These are phyloP conservation scores for Cantharellus anzutake DNA, from an alignment of 768 basidiomycete genomes.

Conservation along the genomic window DNA sequence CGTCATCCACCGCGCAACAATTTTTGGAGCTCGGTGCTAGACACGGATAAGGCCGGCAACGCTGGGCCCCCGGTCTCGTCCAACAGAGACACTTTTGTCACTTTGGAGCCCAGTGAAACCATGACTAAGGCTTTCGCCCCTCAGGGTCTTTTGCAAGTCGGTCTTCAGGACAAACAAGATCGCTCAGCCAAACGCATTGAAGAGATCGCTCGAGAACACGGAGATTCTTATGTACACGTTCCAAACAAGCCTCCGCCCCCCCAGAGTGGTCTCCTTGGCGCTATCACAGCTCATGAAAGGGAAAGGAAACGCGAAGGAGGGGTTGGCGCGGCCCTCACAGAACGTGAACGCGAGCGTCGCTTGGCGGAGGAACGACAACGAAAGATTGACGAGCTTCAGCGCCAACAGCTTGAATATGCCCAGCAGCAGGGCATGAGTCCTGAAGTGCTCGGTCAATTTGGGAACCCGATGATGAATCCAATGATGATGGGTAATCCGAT, in stretches of 20 bases:
- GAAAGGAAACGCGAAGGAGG: constrained; percentile 91
- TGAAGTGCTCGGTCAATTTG: constrained; percentile 1
- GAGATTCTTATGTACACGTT: constrained; percentile 88
- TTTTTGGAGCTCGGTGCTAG: constrained; percentile 82
- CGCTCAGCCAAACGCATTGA: constrained; percentile 92
- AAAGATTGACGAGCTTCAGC: constrained; percentile 78
- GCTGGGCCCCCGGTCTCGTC: constrained; percentile 16
- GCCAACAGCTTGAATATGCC: constrained; percentile 80
- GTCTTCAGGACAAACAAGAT: constrained; percentile 88
- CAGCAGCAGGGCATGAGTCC: constrained; percentile 28
- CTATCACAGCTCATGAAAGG: constrained; percentile 86
- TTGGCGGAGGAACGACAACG: constrained; percentile 84
- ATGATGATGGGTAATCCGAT: constrained; percentile 4
- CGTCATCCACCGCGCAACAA: constrained; percentile 38
- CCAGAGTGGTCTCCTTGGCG: constrained; percentile 87
- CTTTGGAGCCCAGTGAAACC: constrained; percentile 51
- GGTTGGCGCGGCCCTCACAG: constrained; percentile 83
- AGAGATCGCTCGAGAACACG: constrained; percentile 78
- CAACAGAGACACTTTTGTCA: constrained; percentile 44
- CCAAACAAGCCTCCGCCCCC: constrained; percentile 88
- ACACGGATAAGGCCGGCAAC: constrained; percentile 33
- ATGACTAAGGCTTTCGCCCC: constrained; percentile 92
- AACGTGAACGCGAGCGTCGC: constrained; percentile 84
- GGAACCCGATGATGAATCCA: constrained; percentile 6
- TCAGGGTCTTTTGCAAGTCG: constrained; percentile 85